Base-by-base conservation (phyloP, 768 basidiomycete species). In the Lanmaoa pseudosensibilis region DNA sequence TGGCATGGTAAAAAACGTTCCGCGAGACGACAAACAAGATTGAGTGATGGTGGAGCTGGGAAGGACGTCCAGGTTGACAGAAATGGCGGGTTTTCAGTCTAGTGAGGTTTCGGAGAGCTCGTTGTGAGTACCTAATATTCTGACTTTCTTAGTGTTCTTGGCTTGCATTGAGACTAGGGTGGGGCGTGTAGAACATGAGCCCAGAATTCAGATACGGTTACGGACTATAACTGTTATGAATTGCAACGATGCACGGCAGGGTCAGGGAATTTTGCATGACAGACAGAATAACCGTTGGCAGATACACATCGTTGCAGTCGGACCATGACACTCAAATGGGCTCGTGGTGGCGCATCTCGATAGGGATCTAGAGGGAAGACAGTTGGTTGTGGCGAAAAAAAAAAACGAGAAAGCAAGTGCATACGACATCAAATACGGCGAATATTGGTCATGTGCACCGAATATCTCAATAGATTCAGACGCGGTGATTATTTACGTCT, bases 401-500 rank as follows among this genome's bases (percentile, higher is more conserved):
- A n/a, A n/a, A n/a, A 54, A 34, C 33, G 44, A 55, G 18, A 54
- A 40, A 46, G 44, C 33, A 19, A 41, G 32, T 21, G 38, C 19
- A 37, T 47, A 54, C 27, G 44, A 48, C 40, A 33, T 27, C 50
- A 48, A 33, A 38, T 16, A 27, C 16, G 45, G 44, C 46, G 36
- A n/a, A n/a, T n/a, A 30, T 27, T 50, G 27, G 45, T 30, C 48
- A 48, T 25, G 27, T 41, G 41, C 18, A 37, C 44, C 5, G 37
- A 44, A 30, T 41, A 44, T 40, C 54, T 40, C 41, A 40, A 61
- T 58, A 51, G 21, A 54, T 39, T 56, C 52, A 10, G 38, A 36
- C 46, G 19, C 48, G 41, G 50, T 21, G 46, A 21, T 30, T 40
- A 9, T 44, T 66, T 65, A 68, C 66, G 66, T 62, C 54, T 63